Evolutionary conservation across 306 rosid species (phyloP).

Genomic region (Psophocarpus tetragonolobus): DNA sequence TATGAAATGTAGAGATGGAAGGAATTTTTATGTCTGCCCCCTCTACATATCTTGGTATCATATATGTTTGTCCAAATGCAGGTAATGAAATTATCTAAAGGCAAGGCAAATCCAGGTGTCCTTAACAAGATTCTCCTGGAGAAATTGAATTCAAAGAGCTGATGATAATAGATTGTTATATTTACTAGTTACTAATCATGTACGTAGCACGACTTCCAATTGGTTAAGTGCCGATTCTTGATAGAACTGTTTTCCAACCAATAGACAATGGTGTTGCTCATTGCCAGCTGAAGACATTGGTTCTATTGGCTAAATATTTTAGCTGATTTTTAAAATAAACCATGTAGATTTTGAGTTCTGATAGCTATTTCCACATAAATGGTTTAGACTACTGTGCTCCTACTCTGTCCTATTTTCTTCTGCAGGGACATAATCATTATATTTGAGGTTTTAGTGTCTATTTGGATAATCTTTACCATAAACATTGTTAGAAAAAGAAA

Average conservation of each 20-base stretch:
- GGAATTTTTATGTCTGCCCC: not conserved
- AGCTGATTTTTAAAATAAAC: constrained; percentile 22
- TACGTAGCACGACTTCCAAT: not conserved
- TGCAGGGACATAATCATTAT: not conserved
- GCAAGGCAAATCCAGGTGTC: constrained; percentile 91
- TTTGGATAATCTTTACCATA: too few relatives aligned
- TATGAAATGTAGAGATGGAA: constrained; percentile 38
- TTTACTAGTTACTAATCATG: not conserved
- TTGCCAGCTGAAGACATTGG: constrained; percentile 1
- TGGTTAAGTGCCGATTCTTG: not conserved
- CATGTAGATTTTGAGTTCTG: not conserved
- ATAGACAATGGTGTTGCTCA: not conserved
- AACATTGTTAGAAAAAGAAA: too few relatives aligned
- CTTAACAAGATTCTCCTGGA: constrained; percentile 84
- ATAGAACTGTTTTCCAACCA: constrained; percentile 2
- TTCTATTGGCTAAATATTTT: constrained; percentile 1
- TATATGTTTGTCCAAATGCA: constrained; percentile 33
- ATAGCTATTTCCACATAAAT: not conserved
- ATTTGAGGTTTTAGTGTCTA: too few relatives aligned
- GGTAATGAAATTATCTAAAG: constrained; percentile 92
- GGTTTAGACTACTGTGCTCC: not conserved
- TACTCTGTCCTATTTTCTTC: constrained; percentile 18
- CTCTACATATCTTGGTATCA: not conserved
- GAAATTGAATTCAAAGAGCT: constrained; percentile 74
- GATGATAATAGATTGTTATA: constrained; percentile 28